Evolutionary conservation across 2,329 filamentous ascomycete genomes (phyloP).

Genomic region (Fusarium sp.): DNA sequence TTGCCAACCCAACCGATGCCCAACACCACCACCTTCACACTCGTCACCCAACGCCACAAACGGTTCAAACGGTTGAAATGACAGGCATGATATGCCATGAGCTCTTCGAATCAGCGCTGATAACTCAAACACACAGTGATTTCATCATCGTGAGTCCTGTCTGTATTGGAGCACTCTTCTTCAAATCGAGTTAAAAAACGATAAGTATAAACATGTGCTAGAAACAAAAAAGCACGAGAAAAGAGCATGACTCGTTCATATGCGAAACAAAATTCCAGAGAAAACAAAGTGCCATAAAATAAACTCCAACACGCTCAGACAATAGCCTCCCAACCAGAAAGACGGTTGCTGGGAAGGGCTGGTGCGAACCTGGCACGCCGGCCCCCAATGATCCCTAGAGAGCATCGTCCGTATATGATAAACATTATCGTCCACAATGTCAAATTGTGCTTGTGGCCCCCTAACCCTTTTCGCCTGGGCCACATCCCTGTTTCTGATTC

Average conservation of each 20-base stretch:
- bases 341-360: constrained; percentile 34
- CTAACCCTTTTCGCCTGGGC: constrained; percentile 16
- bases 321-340: constrained; percentile 34
- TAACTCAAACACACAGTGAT: constrained; percentile 17
- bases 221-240: constrained; percentile 25
- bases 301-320: constrained; percentile 43
- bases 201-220: constrained; percentile 26
- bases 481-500: constrained; percentile 42
- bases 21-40: constrained; percentile 35
- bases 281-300: constrained; percentile 32
- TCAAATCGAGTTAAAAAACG: constrained; percentile 24
- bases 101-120: constrained; percentile 19
- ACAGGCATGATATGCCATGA: not conserved
- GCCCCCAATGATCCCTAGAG: constrained; percentile 10
- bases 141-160: constrained; percentile 18
- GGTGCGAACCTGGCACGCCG: constrained; percentile 25
- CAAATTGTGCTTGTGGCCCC: constrained; percentile 32
- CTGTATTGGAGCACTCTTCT: constrained; percentile 27
- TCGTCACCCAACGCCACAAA: constrained; percentile 35
- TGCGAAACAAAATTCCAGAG: constrained; percentile 9
- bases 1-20: constrained; percentile 31
- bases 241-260: constrained; percentile 25
- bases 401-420: constrained; percentile 38
- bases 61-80: constrained; percentile 6
- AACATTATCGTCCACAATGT: constrained; percentile 46